Base-by-base conservation (phyloP, 2,329 filamentous ascomycete species). In the Alternaria sp. region DNA sequence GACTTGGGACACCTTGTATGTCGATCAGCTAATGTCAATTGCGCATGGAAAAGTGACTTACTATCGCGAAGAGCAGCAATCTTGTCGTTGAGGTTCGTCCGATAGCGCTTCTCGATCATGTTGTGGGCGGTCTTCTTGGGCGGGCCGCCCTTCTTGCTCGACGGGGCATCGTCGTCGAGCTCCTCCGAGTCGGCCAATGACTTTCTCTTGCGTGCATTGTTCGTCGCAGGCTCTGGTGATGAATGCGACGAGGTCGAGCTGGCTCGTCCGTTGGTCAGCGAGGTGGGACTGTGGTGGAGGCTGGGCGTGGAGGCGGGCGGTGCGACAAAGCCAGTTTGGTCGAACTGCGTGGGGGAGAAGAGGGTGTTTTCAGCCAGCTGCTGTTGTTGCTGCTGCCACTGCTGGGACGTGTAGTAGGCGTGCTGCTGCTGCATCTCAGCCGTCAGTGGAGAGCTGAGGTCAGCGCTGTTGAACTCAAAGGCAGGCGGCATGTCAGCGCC, bases 21-120 rank as follows among this genome's bases (percentile, higher is more conserved):
- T 12, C 3, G 11, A 17, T 54, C 32, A 60, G 57, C 52, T 10
- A 43, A n/a, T 36, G n/a, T 44, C 25, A n/a, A 5, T 30, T 28
- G n/a, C 17, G 28, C 9, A n/a, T 23, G 10, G 13, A 4, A 12
- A 12, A 46, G 6, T 8, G 23, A 65, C 68, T 32, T 69, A 70
- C 93, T 97, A 79, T 97, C 93, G 71, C 94, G 87, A 65, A 98
- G 83, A 62, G 94, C 93, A 49, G 93, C 91, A 73, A 98, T 98
- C 83, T 98, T 98, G 77, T 97, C 95, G 76, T 98, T 98, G 61
- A 98, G 86, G 75, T 98, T 98, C 57, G 93, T 97, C 73, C 95
- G 90, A 80, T 98, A 98, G 69, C 95, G 86, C 85, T 97, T 98
- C 82, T 98, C 95, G 67, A 98, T 97, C 86, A 98, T 96, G 80